These are phyloP conservation scores for Tritrichomonas foetus DNA, from an alignment of 208 protist genomes.

Conservation along the genomic window DNA sequence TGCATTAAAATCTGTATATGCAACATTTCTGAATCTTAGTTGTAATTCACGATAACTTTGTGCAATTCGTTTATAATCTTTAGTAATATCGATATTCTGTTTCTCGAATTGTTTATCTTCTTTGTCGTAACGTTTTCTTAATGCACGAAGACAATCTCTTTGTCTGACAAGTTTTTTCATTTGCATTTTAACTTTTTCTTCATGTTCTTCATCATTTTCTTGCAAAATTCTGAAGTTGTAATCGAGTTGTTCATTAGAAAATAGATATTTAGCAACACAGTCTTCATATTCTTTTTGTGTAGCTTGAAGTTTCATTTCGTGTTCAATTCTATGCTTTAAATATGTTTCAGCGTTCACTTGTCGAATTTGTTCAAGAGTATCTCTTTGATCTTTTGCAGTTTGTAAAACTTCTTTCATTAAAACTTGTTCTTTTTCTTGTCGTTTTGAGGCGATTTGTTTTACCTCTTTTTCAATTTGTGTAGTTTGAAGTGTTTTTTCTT, in stretches of 20 bases:
- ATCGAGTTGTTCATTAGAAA: conserved; percentile 3
- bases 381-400: not conserved
- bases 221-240: not conserved
- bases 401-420: not conserved
- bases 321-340: not conserved
- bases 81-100: not conserved
- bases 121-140: not conserved
- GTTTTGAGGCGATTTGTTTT: not conserved
- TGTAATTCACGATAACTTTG: not conserved
- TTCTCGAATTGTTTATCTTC: conserved; percentile 20
- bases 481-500: not conserved
- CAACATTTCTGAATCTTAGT: not conserved
- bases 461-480: not conserved
- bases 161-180: not conserved
- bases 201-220: conserved; percentile 15
- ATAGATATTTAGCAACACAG: not conserved
- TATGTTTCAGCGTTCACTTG: not conserved
- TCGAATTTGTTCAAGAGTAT: not conserved
- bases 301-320: not conserved
- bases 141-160: not conserved
- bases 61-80: conserved; percentile 32
- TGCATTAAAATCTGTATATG: not conserved
- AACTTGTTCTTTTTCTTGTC: not conserved
- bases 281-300: conserved; percentile 25
- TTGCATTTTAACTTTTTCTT: conserved; percentile 20